Evolutionary conservation across 805 yeast genomes (phyloP).

Genomic region (Torulaspora franciscae): DNA sequence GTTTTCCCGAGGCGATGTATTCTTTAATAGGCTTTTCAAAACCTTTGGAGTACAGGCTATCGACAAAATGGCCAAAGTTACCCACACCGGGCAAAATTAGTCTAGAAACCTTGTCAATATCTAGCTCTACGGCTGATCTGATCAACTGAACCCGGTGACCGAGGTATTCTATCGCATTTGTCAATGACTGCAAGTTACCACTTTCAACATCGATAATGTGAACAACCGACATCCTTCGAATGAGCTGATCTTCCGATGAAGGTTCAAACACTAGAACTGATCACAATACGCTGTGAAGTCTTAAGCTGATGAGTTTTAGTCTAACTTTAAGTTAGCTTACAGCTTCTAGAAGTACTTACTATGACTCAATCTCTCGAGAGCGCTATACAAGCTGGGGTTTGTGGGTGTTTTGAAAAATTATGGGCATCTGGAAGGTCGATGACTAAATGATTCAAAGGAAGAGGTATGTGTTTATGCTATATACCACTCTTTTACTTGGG

Average conservation of each 20-base stretch:
- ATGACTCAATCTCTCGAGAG: not conserved
- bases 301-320: too few species aligned
- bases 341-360: not conserved
- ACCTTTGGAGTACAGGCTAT: slow-evolving; percentile 54
- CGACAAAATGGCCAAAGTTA: slow-evolving; percentile 89
- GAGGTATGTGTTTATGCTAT: not conserved
- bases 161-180: slow-evolving; percentile 74
- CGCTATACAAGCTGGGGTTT: not conserved
- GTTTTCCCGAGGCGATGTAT: slow-evolving; percentile 72
- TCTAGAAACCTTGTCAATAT: slow-evolving; percentile 41
- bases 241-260: not conserved
- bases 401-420: slow-evolving; percentile 11
- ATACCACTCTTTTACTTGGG: not conserved
- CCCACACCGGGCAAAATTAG: slow-evolving; percentile 96
- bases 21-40: slow-evolving; percentile 60
- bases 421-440: not conserved
- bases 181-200: slow-evolving; percentile 86
- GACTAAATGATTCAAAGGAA: not conserved
- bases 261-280: too few species aligned
- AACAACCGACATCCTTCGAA: slow-evolving; percentile 24
- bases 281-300: too few species aligned
- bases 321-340: too few species aligned
- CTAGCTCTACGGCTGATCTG: slow-evolving; percentile 53
- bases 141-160: slow-evolving; percentile 69
- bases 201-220: slow-evolving; percentile 88